Percentiles rank a stretch among this genome's conserved stretches.
These are phyloP conservation scores for Dioscorea cayenensis DNA, from an alignment of 116 monocot genomes.

Conservation along the genomic window DNA sequence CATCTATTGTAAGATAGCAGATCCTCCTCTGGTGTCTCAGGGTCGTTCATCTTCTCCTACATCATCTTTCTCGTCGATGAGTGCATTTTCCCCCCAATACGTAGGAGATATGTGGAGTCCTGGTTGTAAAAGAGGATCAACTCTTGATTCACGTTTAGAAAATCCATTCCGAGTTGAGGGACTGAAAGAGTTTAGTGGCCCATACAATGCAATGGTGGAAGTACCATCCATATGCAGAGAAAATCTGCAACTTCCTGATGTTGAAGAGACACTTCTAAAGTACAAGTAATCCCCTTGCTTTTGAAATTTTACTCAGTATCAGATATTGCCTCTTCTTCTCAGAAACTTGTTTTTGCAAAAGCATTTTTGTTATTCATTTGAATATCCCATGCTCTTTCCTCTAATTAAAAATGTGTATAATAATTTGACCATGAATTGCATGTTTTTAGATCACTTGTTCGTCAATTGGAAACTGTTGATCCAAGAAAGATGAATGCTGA, in stretches of 20 bases:
- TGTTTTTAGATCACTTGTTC: conserved; percentile 54
- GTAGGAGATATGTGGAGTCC: conserved; percentile 77
- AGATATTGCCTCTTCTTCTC: background rate
- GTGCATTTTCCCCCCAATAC: conserved; percentile 70
- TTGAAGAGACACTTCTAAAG: conserved; percentile 49
- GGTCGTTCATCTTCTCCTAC: conserved; percentile 48
- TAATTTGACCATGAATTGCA: background rate
- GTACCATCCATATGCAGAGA: conserved; percentile 58
- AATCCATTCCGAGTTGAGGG: conserved; percentile 88
- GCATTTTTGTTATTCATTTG: background rate
- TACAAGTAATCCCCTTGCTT: conserved; percentile 46
- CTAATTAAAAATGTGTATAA: background rate
- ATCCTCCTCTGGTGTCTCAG: conserved; percentile 46
- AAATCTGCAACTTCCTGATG: conserved; percentile 29
- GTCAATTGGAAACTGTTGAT: conserved; percentile 59
- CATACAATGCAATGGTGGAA: conserved; percentile 86
- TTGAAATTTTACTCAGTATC: background rate
- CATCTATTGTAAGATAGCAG: conserved; percentile 66
- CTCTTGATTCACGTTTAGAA: conserved; percentile 52
- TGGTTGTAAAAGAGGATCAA: conserved; percentile 43
- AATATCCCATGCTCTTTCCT: background rate
- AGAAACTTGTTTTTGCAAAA: background rate
- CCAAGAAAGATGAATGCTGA: conserved; percentile 71
- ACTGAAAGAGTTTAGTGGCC: conserved; percentile 78
- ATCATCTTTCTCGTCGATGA: conserved; percentile 82